Conservation (phyloP, 2,329 filamentous ascomycete genomes). For the Penicillium sp. region DNA sequence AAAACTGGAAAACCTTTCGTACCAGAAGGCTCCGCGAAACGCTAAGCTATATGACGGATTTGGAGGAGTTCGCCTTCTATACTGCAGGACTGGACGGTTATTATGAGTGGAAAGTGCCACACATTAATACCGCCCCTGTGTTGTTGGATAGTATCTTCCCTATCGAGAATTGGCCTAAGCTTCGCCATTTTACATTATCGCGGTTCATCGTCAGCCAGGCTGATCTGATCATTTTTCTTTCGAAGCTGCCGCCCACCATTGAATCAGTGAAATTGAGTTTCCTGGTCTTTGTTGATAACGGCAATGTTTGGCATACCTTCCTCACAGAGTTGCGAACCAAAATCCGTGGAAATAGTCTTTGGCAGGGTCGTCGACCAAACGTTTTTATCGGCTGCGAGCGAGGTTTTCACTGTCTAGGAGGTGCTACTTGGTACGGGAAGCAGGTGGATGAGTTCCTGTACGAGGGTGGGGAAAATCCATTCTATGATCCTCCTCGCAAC, state of each 20-base stretch:
- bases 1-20: not conserved
- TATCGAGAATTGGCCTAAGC: constrained; percentile 26
- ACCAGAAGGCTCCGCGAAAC: not conserved
- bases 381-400: constrained; percentile 9
- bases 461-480: constrained; percentile 25
- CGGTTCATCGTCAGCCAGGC: constrained; percentile 27
- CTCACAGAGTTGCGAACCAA: constrained; percentile 22
- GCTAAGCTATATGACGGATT: not conserved
- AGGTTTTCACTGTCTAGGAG: not conserved
- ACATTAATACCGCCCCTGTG: not conserved
- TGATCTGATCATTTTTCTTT: constrained; percentile 34
- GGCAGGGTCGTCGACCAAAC: constrained; percentile 14
- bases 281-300: constrained; percentile 27
- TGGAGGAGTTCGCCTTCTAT: not conserved
- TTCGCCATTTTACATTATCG: constrained; percentile 38
- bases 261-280: constrained; percentile 39
- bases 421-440: constrained; percentile 14
- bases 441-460: constrained; percentile 28
- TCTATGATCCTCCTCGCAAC: constrained; percentile 2
- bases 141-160: constrained; percentile 34
- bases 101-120: not conserved
- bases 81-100: not conserved
- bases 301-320: constrained; percentile 16
- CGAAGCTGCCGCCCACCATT: constrained; percentile 29
- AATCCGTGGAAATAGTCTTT: constrained; percentile 12